A percentile compares a stretch with the other conserved stretches of the same genome.
These are phyloP conservation scores for Beauveria varroae DNA, from an alignment of 2,329 filamentous ascomycete genomes.

Conservation along the genomic window DNA sequence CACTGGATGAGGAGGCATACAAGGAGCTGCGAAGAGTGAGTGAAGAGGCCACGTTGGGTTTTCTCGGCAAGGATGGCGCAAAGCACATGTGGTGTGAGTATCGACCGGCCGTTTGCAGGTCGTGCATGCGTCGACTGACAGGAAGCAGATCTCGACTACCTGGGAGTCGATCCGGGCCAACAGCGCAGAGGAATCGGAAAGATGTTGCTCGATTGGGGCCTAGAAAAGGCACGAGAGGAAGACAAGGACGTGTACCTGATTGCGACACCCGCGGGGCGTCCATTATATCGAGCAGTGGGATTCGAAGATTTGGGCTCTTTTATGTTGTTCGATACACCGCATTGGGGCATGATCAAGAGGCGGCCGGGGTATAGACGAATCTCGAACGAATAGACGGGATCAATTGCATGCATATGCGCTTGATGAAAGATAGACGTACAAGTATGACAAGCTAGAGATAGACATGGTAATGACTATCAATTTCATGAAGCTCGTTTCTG, in stretches of 20 bases:
- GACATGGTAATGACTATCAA: neutral
- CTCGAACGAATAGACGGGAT: neutral
- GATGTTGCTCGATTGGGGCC: constrained; percentile 14
- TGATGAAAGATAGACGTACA: neutral
- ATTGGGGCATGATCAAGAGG: constrained; percentile 7
- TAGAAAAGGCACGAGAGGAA: constrained; percentile 10
- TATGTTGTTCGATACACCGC: constrained; percentile 3
- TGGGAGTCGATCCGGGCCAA: constrained; percentile 14
- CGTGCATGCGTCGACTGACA: neutral
- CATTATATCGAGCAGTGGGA: neutral
- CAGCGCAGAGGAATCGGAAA: constrained; percentile 16
- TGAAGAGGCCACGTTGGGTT: constrained; percentile 2
- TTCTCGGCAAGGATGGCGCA: constrained; percentile 14
- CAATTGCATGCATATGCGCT: neutral
- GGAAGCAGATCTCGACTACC: constrained; percentile 14
- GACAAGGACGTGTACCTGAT: constrained; percentile 9
- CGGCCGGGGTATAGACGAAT: neutral
- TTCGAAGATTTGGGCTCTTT: constrained; percentile 2
- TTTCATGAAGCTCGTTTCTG: neutral
- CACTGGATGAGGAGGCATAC: constrained; percentile 14
- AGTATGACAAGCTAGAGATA: neutral
- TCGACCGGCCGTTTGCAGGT: neutral
- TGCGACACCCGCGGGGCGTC: constrained; percentile 8
- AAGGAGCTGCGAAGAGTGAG: constrained; percentile 9
- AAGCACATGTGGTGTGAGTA: constrained; percentile 16